Conservation (phyloP, 2,329 filamentous ascomycete genomes). For the Calonectria naviculata region DNA sequence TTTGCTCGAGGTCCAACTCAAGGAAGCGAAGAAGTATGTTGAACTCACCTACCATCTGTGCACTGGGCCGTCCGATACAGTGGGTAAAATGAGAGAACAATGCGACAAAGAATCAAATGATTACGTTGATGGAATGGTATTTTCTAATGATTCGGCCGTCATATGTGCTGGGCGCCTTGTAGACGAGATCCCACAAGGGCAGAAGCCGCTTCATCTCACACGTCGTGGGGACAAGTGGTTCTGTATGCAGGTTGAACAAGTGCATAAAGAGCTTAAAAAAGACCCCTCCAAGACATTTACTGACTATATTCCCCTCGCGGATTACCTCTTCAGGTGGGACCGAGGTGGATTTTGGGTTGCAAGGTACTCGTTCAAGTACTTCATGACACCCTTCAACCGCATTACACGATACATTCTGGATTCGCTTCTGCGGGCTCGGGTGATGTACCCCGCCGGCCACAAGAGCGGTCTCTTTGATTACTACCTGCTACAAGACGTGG, state of each 20-base stretch:
- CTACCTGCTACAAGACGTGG: conserved; percentile 75
- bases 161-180: conserved; percentile 71
- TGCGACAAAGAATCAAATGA: conserved; percentile 58
- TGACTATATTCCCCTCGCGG: conserved; percentile 70
- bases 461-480: conserved; percentile 68
- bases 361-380: conserved; percentile 71
- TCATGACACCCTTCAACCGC: conserved; percentile 72
- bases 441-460: conserved; percentile 75
- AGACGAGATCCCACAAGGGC: conserved; percentile 53
- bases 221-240: conserved; percentile 76
- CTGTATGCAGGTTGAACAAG: conserved; percentile 72
- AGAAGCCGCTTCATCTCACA: conserved; percentile 60
- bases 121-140: conserved; percentile 78
- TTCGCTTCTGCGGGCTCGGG: conserved; percentile 70
- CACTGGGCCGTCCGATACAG: conserved; percentile 50
- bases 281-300: conserved; percentile 38
- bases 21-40: conserved; percentile 65
- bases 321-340: conserved; percentile 80
- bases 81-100: conserved; percentile 57
- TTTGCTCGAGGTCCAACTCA: conserved; percentile 69
- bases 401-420: conserved; percentile 71
- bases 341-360: conserved; percentile 77
- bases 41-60: conserved; percentile 66
- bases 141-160: conserved; percentile 63
- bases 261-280: conserved; percentile 42